These are phyloP conservation scores for Calonectria naviculata DNA, from an alignment of 2,329 filamentous ascomycete genomes.

Conservation along the genomic window DNA sequence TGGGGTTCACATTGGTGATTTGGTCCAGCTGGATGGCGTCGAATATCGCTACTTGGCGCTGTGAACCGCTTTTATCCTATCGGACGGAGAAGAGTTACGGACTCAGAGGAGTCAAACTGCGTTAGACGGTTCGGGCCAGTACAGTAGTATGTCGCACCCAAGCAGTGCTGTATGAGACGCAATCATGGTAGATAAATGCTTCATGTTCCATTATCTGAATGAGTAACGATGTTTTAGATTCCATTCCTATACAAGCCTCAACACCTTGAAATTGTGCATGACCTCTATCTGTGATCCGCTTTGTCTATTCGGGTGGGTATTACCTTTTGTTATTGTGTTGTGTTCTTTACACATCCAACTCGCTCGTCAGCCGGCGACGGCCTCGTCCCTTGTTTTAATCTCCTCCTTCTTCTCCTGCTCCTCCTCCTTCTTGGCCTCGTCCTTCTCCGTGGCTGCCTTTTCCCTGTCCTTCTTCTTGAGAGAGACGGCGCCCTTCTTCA, in stretches of 20 bases:
- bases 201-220: background rate
- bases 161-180: background rate
- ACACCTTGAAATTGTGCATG: background rate
- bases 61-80: background rate
- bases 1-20: background rate
- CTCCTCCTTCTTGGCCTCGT: conserved; percentile 47
- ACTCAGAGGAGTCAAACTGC: too few species aligned
- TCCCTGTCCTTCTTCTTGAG: conserved; percentile 76
- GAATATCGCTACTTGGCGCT: background rate
- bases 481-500: conserved; percentile 82
- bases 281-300: background rate
- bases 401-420: conserved; percentile 37
- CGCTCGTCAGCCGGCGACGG: conserved; percentile 36
- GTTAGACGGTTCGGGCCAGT: too few species aligned
- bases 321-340: background rate
- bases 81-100: too few species aligned
- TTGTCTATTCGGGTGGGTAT: conserved; percentile 2
- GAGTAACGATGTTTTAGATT: background rate
- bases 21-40: background rate
- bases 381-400: conserved; percentile 37
- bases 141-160: background rate
- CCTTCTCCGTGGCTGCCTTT: conserved; percentile 43
- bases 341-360: background rate
- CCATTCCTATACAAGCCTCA: background rate
- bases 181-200: background rate